Evolutionary conservation across 2,329 filamentous ascomycete species (phyloP).

Genomic region (Beauveria brongniartii): DNA sequence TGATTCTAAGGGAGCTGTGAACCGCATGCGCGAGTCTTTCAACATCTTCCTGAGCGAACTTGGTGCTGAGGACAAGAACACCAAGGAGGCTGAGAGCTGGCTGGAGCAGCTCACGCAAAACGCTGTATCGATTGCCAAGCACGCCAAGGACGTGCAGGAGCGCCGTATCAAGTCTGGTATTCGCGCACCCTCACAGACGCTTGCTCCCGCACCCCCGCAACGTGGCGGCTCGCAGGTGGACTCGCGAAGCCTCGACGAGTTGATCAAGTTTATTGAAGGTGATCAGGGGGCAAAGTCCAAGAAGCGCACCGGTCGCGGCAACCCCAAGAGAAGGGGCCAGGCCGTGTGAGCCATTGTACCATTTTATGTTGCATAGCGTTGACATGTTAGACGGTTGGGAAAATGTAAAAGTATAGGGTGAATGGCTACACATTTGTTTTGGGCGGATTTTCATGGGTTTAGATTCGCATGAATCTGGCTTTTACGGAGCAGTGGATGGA

Average conservation of each 20-base stretch:
- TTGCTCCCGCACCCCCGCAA: conserved; percentile 26
- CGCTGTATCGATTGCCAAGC: conserved; percentile 88
- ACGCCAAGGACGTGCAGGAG: conserved; percentile 77
- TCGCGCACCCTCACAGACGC: conserved; percentile 28
- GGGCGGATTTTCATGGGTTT: neutral
- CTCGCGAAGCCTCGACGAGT: conserved; percentile 80
- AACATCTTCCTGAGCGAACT: conserved; percentile 88
- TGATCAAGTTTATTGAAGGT: conserved; percentile 92
- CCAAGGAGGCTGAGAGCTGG: conserved; percentile 96
- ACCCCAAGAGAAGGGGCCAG: conserved; percentile 46
- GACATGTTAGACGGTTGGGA: conserved; percentile 2
- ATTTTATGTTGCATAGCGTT: conserved; percentile 6
- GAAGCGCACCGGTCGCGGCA: conserved; percentile 45
- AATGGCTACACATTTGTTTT: conserved; percentile 1
- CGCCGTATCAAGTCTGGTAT: conserved; percentile 64
- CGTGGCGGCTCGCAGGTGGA: conserved; percentile 43
- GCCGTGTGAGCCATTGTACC: conserved; percentile 1
- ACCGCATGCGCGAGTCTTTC: conserved; percentile 91
- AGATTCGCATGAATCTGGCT: conserved; percentile 1
- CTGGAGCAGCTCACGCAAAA: conserved; percentile 93
- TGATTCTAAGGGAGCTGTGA: conserved; percentile 84
- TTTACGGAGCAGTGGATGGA: neutral
- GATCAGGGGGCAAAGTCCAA: conserved; percentile 48
- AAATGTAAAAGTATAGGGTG: conserved; percentile 8
- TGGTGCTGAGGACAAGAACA: conserved; percentile 88